Conservation (phyloP, 75 land plant species). For the Pinus taeda region DNA sequence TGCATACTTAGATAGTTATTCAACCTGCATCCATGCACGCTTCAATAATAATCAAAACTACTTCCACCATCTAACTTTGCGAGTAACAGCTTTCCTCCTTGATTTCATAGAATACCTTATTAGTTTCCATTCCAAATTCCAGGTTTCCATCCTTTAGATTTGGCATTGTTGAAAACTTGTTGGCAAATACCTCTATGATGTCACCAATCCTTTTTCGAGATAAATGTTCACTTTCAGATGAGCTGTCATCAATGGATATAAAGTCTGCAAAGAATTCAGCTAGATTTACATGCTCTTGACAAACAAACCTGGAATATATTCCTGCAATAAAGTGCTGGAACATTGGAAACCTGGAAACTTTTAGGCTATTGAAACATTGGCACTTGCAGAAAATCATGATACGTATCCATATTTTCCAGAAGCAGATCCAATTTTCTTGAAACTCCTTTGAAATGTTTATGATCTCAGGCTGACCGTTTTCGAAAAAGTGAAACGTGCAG, state of each 20-base stretch:
- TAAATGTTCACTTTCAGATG: slow-evolving; percentile 66
- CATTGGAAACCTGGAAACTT: too few species aligned
- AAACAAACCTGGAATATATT: slow-evolving; percentile 35
- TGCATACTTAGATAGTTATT: too few species aligned
- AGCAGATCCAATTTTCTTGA: too few species aligned
- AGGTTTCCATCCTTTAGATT: slow-evolving; percentile 4
- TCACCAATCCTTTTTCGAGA: slow-evolving; percentile 65
- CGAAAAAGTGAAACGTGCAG: too few species aligned
- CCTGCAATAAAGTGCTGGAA: too few species aligned
- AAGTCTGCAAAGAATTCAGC: slow-evolving; percentile 98
- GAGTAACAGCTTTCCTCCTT: slow-evolving; percentile 16
- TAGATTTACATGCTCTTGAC: slow-evolving; percentile 93
- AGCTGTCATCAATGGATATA: slow-evolving; percentile 90
- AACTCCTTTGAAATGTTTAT: too few species aligned
- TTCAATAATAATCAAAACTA: too few species aligned
- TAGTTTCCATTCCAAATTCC: not conserved
- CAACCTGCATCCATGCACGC: too few species aligned
- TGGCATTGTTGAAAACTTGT: slow-evolving; percentile 13
- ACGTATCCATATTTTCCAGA: too few species aligned
- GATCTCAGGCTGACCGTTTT: too few species aligned
- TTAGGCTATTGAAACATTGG: too few species aligned
- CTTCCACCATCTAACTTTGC: slow-evolving; percentile 13
- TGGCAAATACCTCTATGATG: slow-evolving; percentile 63
- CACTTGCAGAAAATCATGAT: too few species aligned
- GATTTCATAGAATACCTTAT: not conserved